Conservation (phyloP, 2,329 filamentous ascomycete genomes). For the Neoarthrinium moseri region DNA sequence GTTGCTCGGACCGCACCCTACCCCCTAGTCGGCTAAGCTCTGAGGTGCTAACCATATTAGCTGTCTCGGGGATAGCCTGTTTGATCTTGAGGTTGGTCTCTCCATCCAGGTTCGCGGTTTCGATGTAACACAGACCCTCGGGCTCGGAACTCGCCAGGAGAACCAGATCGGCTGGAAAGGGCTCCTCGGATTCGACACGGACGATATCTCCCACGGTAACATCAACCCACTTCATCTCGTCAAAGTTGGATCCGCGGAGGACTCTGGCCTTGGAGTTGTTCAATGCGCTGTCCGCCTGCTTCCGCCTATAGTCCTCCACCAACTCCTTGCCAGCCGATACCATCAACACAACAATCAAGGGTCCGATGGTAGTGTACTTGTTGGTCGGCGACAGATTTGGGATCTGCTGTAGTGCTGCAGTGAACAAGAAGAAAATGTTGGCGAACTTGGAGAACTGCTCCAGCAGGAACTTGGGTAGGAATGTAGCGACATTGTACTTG, state of each 20-base stretch:
- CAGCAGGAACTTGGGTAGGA: constrained; percentile 93
- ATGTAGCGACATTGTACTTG: constrained; percentile 93
- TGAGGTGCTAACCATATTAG: constrained; percentile 78
- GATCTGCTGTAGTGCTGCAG: constrained; percentile 90
- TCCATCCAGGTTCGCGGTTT: constrained; percentile 95
- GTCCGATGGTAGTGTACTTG: constrained; percentile 91
- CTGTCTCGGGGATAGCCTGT: constrained; percentile 91
- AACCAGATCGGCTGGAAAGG: constrained; percentile 92
- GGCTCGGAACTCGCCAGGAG: constrained; percentile 93
- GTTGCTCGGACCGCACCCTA: constrained; percentile 88
- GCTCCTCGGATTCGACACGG: constrained; percentile 88
- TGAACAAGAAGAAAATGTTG: constrained; percentile 99
- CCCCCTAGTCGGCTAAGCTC: constrained; percentile 86
- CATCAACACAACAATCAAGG: constrained; percentile 82
- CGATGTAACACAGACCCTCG: constrained; percentile 96
- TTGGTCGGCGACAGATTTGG: constrained; percentile 94
- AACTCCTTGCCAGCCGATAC: constrained; percentile 96
- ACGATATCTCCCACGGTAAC: constrained; percentile 91
- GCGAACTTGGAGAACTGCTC: constrained; percentile 99
- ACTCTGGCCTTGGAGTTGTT: constrained; percentile 87
- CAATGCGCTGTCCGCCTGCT: constrained; percentile 79
- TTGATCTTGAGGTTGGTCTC: constrained; percentile 99
- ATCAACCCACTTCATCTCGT: constrained; percentile 90
- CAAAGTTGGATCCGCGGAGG: constrained; percentile 78
- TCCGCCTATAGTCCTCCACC: constrained; percentile 89